phyloP scores from a whole-genome alignment of 2,329 filamentous ascomycete species.

The Ophiosphaerella korrae region DNA sequence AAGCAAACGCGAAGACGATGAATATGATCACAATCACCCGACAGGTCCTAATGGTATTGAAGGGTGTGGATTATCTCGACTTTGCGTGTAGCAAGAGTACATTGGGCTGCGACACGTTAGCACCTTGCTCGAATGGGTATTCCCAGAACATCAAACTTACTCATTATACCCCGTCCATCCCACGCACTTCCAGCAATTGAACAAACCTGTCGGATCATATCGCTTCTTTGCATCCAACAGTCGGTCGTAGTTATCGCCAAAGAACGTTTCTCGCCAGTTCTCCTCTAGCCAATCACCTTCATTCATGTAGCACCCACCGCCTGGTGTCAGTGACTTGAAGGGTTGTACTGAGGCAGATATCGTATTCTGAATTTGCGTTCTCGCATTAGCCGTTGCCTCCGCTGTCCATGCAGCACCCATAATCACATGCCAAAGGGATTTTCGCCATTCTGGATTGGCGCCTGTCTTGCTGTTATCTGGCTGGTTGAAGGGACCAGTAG shows the following conservation, averaged over 20 bases:
- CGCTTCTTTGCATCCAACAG: conserved; percentile 34
- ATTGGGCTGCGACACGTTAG: conserved; percentile 26
- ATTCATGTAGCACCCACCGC: conserved; percentile 45
- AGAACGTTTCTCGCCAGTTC: conserved; percentile 44
- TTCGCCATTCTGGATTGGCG: conserved; percentile 40
- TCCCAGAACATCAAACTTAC: conserved; percentile 19
- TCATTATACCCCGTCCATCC: conserved; percentile 43
- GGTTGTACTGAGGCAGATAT: conserved; percentile 37
- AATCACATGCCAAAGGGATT: conserved; percentile 42
- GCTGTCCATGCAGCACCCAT: conserved; percentile 40
- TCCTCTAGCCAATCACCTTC: conserved; percentile 44
- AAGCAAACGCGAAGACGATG: too few species aligned
- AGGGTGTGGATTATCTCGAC: conserved; percentile 22
- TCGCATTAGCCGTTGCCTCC: conserved; percentile 16
- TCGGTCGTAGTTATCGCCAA: conserved; percentile 37
- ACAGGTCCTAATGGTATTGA: conserved; percentile 29
- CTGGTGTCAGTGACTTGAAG: conserved; percentile 41
- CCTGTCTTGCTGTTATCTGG: conserved; percentile 39
- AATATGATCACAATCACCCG: background rate
- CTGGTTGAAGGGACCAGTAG: conserved; percentile 40
- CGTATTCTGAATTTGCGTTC: conserved; percentile 36
- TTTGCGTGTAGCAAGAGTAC: conserved; percentile 39
- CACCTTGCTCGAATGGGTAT: background rate
- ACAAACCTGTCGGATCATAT: conserved; percentile 39
- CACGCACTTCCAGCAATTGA: conserved; percentile 47